Percentiles rank a stretch among this genome's conserved stretches.
These are phyloP conservation scores for Dictyostelium citrinum DNA, from an alignment of 78 protist genomes.

Conservation along the genomic window DNA sequence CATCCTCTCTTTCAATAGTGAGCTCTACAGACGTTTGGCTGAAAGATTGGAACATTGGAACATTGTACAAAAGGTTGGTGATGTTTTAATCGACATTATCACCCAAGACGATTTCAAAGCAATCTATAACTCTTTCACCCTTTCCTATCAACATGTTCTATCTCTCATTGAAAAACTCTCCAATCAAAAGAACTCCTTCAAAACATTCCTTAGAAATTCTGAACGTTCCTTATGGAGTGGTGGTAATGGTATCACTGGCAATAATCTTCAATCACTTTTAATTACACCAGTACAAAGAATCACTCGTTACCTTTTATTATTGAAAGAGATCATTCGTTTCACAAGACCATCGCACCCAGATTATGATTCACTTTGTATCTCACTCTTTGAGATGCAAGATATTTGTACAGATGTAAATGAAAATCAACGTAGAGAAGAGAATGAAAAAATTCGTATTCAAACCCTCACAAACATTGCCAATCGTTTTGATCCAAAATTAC, in stretches of 20 bases:
- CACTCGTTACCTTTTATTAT: constrained; percentile 45
- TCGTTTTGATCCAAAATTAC: constrained; percentile 33
- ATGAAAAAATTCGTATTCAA: constrained; percentile 72
- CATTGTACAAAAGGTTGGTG: constrained; percentile 51
- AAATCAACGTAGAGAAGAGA: constrained; percentile 73
- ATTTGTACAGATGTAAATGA: constrained; percentile 79
- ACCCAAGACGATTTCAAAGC: constrained; percentile 40
- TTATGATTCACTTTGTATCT: constrained; percentile 59
- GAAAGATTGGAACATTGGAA: constrained; percentile 44
- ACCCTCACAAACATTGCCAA: constrained; percentile 42
- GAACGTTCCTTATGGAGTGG: constrained; percentile 57
- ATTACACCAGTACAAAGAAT: constrained; percentile 81
- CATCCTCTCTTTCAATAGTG: constrained; percentile 26
- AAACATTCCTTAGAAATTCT: constrained; percentile 21
- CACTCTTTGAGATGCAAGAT: constrained; percentile 74
- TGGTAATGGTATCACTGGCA: constrained; percentile 66
- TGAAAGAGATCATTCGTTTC: constrained; percentile 62
- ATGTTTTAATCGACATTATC: constrained; percentile 53
- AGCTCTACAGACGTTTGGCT: constrained; percentile 2
- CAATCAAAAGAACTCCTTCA: constrained; percentile 14
- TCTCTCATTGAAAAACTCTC: constrained; percentile 29
- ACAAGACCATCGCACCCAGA: constrained; percentile 76
- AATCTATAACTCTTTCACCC: constrained; percentile 50
- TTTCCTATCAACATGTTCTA: constrained; percentile 40
- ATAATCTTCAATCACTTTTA: constrained; percentile 48